Evolutionary conservation across 2,329 filamentous ascomycete species (phyloP).

Genomic region (Pseudogymnoascus sp.): DNA sequence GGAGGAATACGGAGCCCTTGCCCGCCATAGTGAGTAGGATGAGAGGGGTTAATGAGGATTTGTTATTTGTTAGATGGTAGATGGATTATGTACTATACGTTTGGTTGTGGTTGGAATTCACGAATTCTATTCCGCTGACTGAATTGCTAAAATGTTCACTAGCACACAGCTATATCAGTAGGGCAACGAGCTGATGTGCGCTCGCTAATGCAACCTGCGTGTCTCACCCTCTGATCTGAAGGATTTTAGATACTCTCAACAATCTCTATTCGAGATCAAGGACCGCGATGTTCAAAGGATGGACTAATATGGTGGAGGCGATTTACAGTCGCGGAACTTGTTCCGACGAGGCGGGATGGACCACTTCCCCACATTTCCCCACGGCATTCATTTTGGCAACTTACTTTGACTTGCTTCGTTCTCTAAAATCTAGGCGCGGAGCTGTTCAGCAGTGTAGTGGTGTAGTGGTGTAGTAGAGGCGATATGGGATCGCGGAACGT

Average conservation of each 20-base stretch:
- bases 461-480: background rate
- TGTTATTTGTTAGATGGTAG: background rate
- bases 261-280: background rate
- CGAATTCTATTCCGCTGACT: background rate
- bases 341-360: background rate
- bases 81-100: background rate
- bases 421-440: background rate
- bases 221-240: background rate
- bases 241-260: background rate
- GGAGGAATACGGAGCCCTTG: conserved; percentile 30
- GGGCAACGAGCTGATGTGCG: background rate
- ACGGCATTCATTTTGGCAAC: too few species aligned
- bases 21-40: conserved; percentile 9
- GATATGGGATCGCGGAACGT: background rate
- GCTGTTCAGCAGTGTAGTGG: background rate
- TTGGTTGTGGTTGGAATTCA: background rate
- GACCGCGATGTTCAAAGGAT: background rate
- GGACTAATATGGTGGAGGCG: background rate
- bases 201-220: background rate
- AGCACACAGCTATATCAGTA: background rate
- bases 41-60: background rate
- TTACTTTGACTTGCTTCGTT: background rate
- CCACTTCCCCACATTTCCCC: too few species aligned
- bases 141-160: background rate
- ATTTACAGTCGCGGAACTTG: background rate